Base-by-base conservation (phyloP, 2,329 filamentous ascomycete species). In the Hypoxylon sp. region DNA sequence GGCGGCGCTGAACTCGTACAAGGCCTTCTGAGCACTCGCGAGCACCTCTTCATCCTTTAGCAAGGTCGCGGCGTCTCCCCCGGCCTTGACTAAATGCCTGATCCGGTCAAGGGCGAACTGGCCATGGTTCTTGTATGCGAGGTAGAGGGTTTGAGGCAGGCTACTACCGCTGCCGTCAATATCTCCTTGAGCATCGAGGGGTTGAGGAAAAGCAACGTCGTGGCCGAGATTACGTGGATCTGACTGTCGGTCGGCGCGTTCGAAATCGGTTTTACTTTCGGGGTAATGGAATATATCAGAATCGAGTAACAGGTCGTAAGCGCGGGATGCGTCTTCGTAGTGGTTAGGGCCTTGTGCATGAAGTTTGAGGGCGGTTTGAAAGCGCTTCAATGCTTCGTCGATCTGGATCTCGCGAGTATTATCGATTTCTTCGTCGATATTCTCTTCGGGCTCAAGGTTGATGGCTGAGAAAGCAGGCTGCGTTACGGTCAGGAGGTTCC, bases 331-430 rank as follows among this genome's bases (percentile, higher is more conserved):
- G 73, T 93, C 89, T 49, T 87, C 79, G 75, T 92, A 95, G 56
- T 88, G 91, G 17, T 81, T 81, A 0, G 91, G 88, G 1, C 95
- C 94, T 78, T 97, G 93, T 1, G 94, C 90, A 75, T 99, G 95
- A 69, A 94, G 88, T 77, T 94, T 97, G 60, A 99, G 81, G 48
- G 95, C 95, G 71, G 85, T 90, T 74, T 98, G 94, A 76, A 97
- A 99, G 34, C 94, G 87, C 79, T 97, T 98, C 65, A 99, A 82
- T 49, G 95, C 94, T 80, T 99, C 95, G 73, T 99, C 95, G 73
- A 98, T 94, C 84, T 91, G 94, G 54, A 99, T 89, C 78, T 98
- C 94, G 76, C 94, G 95, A 32, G 94, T 97, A 72, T 95, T 93
- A 76, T 99, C 95, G 73, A 97, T 83, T 78, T 97, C 94, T 72